Conservation (phyloP, 2,329 filamentous ascomycete species). For the Septoria petroselini region DNA sequence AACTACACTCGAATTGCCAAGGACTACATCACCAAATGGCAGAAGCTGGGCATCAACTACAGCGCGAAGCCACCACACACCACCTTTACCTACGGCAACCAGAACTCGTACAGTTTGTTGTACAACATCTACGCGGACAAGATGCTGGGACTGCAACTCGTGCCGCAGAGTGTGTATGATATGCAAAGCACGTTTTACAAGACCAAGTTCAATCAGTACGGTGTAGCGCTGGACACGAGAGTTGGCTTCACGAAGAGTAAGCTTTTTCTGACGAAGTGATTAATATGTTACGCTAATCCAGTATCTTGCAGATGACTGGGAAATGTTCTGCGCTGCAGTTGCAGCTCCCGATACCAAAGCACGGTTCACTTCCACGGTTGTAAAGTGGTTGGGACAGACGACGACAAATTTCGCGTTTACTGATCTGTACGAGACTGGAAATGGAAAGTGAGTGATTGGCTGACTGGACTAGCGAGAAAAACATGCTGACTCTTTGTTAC, state of each 20-base stretch:
- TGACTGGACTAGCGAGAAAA: too few relatives aligned
- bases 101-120: constrained; percentile 42
- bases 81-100: constrained; percentile 49
- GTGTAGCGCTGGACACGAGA: constrained; percentile 54
- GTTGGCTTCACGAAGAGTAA: constrained; percentile 40
- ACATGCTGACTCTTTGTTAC: too few relatives aligned
- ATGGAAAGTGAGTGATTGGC: constrained; percentile 36
- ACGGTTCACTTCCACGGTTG: constrained; percentile 49
- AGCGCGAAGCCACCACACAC: constrained; percentile 45
- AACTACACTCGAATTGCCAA: constrained; percentile 49
- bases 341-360: constrained; percentile 43
- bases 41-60: constrained; percentile 29
- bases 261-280: background rate
- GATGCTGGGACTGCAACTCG: constrained; percentile 47
- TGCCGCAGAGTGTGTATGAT: constrained; percentile 52
- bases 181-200: constrained; percentile 56
- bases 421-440: constrained; percentile 53
- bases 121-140: constrained; percentile 56
- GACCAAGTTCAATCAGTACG: constrained; percentile 48
- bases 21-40: constrained; percentile 47
- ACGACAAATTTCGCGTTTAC: constrained; percentile 49
- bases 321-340: constrained; percentile 51
- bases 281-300: background rate
- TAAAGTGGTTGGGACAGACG: constrained; percentile 50
- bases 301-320: constrained; percentile 45